A percentile compares a stretch with the other conserved stretches of the same genome.
Evolutionary conservation across 1,139 yeast species (phyloP).

Genomic region (Hyphopichia buzzinii): DNA sequence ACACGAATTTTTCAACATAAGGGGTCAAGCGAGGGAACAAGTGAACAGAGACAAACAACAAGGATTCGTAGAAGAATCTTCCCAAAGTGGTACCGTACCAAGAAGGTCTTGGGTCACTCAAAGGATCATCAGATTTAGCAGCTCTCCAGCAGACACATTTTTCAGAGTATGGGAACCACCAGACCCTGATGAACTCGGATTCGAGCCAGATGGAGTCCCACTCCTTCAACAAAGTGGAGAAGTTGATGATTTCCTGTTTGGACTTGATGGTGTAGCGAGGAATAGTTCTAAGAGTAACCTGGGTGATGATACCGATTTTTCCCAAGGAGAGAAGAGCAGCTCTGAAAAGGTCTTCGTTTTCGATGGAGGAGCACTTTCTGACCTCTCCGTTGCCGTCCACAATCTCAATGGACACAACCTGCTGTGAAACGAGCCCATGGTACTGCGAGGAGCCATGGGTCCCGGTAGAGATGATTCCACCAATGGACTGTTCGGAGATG

Average conservation of each 20-base stretch:
- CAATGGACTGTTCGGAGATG: conserved; percentile 89
- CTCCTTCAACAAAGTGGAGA: conserved; percentile 63
- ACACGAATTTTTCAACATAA: conserved; percentile 76
- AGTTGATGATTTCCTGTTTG: conserved; percentile 75
- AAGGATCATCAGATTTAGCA: conserved; percentile 59
- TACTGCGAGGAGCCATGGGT: conserved; percentile 94
- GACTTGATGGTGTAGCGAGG: conserved; percentile 83
- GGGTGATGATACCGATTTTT: conserved; percentile 84
- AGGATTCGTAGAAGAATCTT: conserved; percentile 71
- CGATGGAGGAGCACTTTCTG: conserved; percentile 65
- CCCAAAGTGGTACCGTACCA: conserved; percentile 87
- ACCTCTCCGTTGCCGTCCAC: conserved; percentile 73
- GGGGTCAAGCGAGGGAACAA: conserved; percentile 78
- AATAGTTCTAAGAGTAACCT: conserved; percentile 82
- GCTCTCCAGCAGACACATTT: conserved; percentile 93
- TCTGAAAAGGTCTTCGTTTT: conserved; percentile 67
- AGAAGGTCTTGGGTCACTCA: conserved; percentile 66
- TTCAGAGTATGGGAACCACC: conserved; percentile 97
- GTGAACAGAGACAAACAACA: conserved; percentile 78
- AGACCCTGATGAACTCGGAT: conserved; percentile 85
- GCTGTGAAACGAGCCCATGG: conserved; percentile 89
- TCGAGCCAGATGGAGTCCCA: conserved; percentile 84
- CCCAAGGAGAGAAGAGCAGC: conserved; percentile 91
- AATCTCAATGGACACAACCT: conserved; percentile 72
- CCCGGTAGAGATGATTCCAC: conserved; percentile 93